Percentiles rank a stretch among this genome's conserved stretches.
phyloP scores from a whole-genome alignment of 345 rosid genomes.

The Syzygium aromaticum region DNA sequence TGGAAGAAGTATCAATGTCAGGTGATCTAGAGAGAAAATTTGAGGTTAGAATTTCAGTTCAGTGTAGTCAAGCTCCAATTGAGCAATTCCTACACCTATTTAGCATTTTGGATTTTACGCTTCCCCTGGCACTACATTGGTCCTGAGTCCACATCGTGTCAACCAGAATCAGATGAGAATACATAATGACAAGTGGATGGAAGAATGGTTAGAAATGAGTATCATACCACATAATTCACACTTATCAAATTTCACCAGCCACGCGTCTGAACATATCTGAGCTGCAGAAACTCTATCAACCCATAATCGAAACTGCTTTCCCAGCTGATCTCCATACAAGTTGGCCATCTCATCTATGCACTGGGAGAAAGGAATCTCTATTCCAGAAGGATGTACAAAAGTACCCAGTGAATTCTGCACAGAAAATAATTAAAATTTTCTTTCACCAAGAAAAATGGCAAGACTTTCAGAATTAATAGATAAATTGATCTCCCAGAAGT shows the following conservation, averaged over 20 bases:
- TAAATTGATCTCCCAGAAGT: background rate
- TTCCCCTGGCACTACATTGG: background rate
- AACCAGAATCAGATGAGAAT: background rate
- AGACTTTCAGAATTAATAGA: background rate
- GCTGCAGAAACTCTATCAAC: slow-evolving; percentile 47
- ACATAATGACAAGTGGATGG: background rate
- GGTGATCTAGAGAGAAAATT: background rate
- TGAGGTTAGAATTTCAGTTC: background rate
- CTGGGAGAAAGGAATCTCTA: slow-evolving; percentile 28
- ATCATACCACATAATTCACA: slow-evolving; percentile 70
- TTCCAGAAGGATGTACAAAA: slow-evolving; percentile 54
- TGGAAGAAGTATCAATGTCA: background rate
- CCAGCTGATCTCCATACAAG: slow-evolving; percentile 51
- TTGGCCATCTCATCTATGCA: slow-evolving; percentile 29
- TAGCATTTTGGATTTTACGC: background rate
- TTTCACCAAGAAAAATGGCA: background rate
- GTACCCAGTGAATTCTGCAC: slow-evolving; percentile 36
- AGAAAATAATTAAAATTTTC: background rate
- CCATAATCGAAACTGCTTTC: slow-evolving; percentile 49
- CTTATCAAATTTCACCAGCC: slow-evolving; percentile 70
- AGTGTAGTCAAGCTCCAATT: background rate
- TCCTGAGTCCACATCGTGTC: background rate
- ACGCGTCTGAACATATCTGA: slow-evolving; percentile 47
- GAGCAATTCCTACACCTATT: background rate
- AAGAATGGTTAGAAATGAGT: background rate